Conservation (phyloP, 352 stramenopile species). For the Pythium apleroticum region DNA sequence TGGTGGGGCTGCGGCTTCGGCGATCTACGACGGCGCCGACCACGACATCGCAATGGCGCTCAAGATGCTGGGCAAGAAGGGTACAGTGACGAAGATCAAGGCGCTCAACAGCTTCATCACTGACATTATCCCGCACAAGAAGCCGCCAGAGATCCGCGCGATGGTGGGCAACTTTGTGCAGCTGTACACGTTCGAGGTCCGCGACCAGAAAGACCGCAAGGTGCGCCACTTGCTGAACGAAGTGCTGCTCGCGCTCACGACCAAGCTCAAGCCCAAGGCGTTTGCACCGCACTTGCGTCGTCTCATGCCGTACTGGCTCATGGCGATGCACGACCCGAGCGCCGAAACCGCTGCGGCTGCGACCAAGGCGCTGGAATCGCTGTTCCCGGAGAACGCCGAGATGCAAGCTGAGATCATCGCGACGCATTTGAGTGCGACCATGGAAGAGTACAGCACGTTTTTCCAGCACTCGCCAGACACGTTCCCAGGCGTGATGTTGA, state of each 20-base stretch:
- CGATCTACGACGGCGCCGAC: slow-evolving; percentile 79
- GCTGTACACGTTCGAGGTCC: slow-evolving; percentile 77
- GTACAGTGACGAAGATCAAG: slow-evolving; percentile 79
- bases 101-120: slow-evolving; percentile 60
- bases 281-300: slow-evolving; percentile 71
- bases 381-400: slow-evolving; percentile 43
- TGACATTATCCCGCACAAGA: slow-evolving; percentile 61
- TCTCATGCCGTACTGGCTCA: slow-evolving; percentile 74
- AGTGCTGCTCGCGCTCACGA: slow-evolving; percentile 52
- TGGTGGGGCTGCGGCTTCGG: slow-evolving; percentile 26
- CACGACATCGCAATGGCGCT: slow-evolving; percentile 74
- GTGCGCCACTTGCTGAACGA: slow-evolving; percentile 77
- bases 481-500: slow-evolving; percentile 57
- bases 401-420: slow-evolving; percentile 33
- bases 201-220: slow-evolving; percentile 83
- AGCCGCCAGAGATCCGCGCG: slow-evolving; percentile 53
- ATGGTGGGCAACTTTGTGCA: slow-evolving; percentile 81
- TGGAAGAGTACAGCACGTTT: slow-evolving; percentile 68
- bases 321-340: slow-evolving; percentile 80
- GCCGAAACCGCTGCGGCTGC: slow-evolving; percentile 50
- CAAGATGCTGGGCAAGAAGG: slow-evolving; percentile 88
- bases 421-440: slow-evolving; percentile 24
- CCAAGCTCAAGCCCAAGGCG: slow-evolving; percentile 68
- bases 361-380: slow-evolving; percentile 46
- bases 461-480: slow-evolving; percentile 58